A percentile compares a stretch with the other conserved stretches of the same genome.
These are phyloP conservation scores for Saccharomyces eubayanus DNA, from an alignment of 805 yeast species.

Conservation along the genomic window DNA sequence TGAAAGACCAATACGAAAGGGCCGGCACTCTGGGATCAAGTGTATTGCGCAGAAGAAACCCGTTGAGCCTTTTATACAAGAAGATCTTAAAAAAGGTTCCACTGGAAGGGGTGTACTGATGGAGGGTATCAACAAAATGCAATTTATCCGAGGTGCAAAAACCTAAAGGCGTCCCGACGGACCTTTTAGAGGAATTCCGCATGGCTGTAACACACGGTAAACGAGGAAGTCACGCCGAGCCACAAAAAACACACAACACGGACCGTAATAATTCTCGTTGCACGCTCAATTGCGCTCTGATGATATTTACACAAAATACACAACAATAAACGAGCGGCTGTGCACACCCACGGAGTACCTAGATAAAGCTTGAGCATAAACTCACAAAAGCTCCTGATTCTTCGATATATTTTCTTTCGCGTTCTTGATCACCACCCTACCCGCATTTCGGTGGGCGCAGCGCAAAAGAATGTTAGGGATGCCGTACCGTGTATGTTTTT, in stretches of 20 bases:
- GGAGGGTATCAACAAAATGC: background rate
- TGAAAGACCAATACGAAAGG: background rate
- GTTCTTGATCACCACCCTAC: background rate
- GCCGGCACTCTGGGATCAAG: too few relatives aligned
- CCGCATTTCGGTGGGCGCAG: background rate
- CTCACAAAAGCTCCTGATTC: background rate
- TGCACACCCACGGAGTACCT: background rate
- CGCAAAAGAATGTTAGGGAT: background rate
- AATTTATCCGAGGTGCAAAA: background rate
- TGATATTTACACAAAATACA: too few relatives aligned
- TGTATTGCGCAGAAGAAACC: background rate
- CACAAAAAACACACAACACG: background rate
- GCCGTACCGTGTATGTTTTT: background rate
- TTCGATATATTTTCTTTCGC: background rate
- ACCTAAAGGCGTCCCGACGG: background rate
- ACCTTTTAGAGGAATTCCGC: background rate
- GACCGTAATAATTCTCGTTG: too few relatives aligned
- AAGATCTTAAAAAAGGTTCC: background rate
- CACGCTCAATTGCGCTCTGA: too few relatives aligned
- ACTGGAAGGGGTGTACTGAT: background rate
- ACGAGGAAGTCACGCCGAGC: background rate
- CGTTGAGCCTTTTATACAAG: background rate
- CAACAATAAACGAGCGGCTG: background rate
- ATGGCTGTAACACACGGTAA: background rate
- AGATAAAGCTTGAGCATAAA: background rate